These are phyloP conservation scores for Sugiyamaella neomexicana DNA, from an alignment of 1,139 yeast genomes.

Conservation along the genomic window DNA sequence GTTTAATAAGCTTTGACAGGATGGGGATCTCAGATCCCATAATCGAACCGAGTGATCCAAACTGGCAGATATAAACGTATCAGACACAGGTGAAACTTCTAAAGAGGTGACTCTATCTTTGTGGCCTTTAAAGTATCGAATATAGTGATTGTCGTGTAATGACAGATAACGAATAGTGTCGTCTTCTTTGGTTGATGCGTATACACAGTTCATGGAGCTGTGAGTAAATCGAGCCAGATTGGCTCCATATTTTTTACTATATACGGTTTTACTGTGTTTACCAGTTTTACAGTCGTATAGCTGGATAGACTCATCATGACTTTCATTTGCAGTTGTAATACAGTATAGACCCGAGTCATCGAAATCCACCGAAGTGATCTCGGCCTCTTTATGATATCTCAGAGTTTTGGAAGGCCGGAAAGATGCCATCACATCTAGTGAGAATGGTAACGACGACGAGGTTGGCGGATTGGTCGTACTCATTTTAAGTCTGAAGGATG, in stretches of 20 bases:
- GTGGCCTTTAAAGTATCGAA: slow-evolving; percentile 88
- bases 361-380: slow-evolving; percentile 78
- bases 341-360: slow-evolving; percentile 83
- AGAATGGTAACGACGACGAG: slow-evolving; percentile 37
- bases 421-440: slow-evolving; percentile 47
- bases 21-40: slow-evolving; percentile 74
- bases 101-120: slow-evolving; percentile 68
- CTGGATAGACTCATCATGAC: slow-evolving; percentile 71
- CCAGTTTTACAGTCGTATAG: slow-evolving; percentile 79
- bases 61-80: slow-evolving; percentile 67
- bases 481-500: background rate
- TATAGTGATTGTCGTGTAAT: slow-evolving; percentile 71
- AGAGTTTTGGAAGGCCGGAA: slow-evolving; percentile 62
- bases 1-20: slow-evolving; percentile 56
- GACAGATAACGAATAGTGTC: slow-evolving; percentile 64
- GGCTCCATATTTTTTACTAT: slow-evolving; percentile 89
- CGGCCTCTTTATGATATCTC: slow-evolving; percentile 53
- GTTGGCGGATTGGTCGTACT: background rate
- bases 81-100: slow-evolving; percentile 73
- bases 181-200: slow-evolving; percentile 81
- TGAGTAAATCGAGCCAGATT: slow-evolving; percentile 86
- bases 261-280: slow-evolving; percentile 50
- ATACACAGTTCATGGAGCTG: slow-evolving; percentile 67
- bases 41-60: slow-evolving; percentile 76
- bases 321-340: slow-evolving; percentile 64